These are phyloP conservation scores for Goffeauzyma gilvescens DNA, from an alignment of 768 basidiomycete species.

Conservation along the genomic window DNA sequence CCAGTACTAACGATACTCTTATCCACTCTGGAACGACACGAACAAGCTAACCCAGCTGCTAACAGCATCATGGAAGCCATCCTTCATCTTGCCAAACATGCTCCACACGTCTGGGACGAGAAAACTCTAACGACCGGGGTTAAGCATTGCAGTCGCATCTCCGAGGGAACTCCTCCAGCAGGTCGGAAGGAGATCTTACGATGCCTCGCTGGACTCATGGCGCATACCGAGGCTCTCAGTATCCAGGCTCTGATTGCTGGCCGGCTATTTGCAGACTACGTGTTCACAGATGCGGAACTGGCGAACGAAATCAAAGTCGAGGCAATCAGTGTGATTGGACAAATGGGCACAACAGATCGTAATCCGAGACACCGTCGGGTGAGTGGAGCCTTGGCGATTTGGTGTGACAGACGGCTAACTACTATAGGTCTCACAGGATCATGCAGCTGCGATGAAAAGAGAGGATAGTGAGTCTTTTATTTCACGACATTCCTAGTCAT, in stretches of 20 bases:
- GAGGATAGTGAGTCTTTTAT: conserved; percentile 4
- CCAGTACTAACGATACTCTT: conserved; percentile 1
- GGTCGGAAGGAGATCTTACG: neutral
- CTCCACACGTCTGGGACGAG: conserved; percentile 8
- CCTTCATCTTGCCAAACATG: conserved; percentile 2
- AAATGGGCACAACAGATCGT: conserved; percentile 7
- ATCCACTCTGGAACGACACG: neutral
- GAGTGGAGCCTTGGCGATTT: neutral
- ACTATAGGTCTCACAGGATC: conserved; percentile 2
- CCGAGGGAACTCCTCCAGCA: neutral
- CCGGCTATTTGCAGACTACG: conserved; percentile 3
- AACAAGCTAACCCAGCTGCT: neutral
- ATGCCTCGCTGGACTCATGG: conserved; percentile 1
- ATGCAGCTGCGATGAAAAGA: conserved; percentile 6
- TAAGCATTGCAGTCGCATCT: too few relatives aligned
- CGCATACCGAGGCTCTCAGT: neutral
- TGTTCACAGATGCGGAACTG: neutral
- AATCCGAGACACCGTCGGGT: conserved; percentile 3
- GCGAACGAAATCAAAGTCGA: conserved; percentile 1
- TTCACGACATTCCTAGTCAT: too few relatives aligned
- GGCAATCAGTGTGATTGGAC: conserved; percentile 5
- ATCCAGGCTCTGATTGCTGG: neutral
- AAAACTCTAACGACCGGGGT: neutral
- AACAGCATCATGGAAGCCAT: conserved; percentile 1
- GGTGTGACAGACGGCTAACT: neutral